Conservation (phyloP, 306 rosid species). For the Ochetophila trinervis region DNA sequence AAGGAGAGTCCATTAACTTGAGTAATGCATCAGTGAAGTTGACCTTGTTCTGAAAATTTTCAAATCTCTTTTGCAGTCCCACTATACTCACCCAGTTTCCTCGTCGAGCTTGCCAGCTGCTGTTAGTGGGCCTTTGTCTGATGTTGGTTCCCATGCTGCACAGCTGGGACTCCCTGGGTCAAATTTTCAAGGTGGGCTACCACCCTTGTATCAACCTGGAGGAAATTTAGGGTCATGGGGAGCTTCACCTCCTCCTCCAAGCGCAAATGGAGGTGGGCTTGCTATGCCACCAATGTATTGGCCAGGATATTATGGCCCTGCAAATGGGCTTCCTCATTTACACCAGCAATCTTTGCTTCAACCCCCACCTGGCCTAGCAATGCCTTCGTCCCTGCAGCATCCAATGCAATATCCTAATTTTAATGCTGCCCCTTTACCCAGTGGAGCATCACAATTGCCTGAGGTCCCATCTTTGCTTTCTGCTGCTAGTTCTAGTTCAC, state of each 20-base stretch:
- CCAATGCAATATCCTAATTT: slow-evolving; percentile 74
- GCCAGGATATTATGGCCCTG: slow-evolving; percentile 94
- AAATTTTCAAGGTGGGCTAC: slow-evolving; percentile 63
- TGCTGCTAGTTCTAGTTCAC: slow-evolving; percentile 32
- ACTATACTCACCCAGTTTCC: slow-evolving; percentile 57
- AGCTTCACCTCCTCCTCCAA: slow-evolving; percentile 64
- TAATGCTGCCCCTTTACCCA: slow-evolving; percentile 46
- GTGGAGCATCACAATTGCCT: slow-evolving; percentile 60
- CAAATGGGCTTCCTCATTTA: slow-evolving; percentile 73
- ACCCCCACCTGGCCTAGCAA: slow-evolving; percentile 73
- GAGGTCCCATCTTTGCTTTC: slow-evolving; percentile 61
- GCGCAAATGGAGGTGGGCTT: slow-evolving; percentile 69
- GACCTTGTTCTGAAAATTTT: not conserved
- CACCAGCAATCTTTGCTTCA: slow-evolving; percentile 78
- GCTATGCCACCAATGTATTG: slow-evolving; percentile 92
- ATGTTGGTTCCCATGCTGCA: slow-evolving; percentile 54
- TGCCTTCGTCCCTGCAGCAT: slow-evolving; percentile 77
- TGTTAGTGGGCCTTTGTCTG: slow-evolving; percentile 64
- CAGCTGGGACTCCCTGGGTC: slow-evolving; percentile 73
- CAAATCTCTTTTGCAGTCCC: slow-evolving; percentile 65
- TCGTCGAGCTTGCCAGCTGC: slow-evolving; percentile 62
- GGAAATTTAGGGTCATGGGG: slow-evolving; percentile 85
- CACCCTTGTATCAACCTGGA: slow-evolving; percentile 91
- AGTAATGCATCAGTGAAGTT: not conserved
- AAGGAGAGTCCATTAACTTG: not conserved